phyloP scores from a whole-genome alignment of 2,329 filamentous ascomycete species.

The Aspergillus ochraceus region DNA sequence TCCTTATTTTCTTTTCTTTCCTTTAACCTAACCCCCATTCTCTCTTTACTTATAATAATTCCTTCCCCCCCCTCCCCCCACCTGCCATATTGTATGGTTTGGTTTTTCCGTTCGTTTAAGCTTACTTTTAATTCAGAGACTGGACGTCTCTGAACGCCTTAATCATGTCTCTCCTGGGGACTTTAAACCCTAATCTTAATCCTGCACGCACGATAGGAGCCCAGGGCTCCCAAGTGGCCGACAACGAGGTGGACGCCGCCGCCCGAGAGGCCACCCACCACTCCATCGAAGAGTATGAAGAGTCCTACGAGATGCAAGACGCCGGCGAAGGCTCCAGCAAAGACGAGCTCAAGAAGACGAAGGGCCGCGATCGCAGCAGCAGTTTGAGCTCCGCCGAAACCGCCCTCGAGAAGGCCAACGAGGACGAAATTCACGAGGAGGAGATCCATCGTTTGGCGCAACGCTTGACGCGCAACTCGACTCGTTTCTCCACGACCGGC shows the following conservation, averaged over 20 bases:
- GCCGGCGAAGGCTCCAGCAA: not conserved
- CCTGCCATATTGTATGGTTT: slow-evolving; percentile 5
- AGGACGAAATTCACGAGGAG: slow-evolving; percentile 28
- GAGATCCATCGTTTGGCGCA: slow-evolving; percentile 36
- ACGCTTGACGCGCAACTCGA: slow-evolving; percentile 38
- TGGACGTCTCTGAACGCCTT: slow-evolving; percentile 12
- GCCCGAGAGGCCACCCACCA: not conserved
- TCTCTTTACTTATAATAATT: slow-evolving; percentile 9
- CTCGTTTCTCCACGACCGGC: slow-evolving; percentile 24
- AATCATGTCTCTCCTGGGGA: slow-evolving; percentile 37
- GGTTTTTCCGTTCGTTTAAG: slow-evolving; percentile 5
- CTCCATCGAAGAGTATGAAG: not conserved
- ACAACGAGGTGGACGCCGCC: slow-evolving; percentile 8
- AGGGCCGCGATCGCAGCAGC: slow-evolving; percentile 4
- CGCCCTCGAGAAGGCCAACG: slow-evolving; percentile 21
- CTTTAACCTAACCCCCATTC: slow-evolving; percentile 5
- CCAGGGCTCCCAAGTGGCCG: slow-evolving; percentile 4
- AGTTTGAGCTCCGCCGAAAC: slow-evolving; percentile 33
- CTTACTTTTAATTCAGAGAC: slow-evolving; percentile 12
- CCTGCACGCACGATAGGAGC: slow-evolving; percentile 17
- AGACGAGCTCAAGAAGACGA: slow-evolving; percentile 12
- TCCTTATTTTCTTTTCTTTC: slow-evolving; percentile 5
- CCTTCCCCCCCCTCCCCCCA: not conserved
- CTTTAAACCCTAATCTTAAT: slow-evolving; percentile 31
- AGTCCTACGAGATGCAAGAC: not conserved